Conservation (phyloP, 2,329 filamentous ascomycete species). For the Colletotrichum sp. region DNA sequence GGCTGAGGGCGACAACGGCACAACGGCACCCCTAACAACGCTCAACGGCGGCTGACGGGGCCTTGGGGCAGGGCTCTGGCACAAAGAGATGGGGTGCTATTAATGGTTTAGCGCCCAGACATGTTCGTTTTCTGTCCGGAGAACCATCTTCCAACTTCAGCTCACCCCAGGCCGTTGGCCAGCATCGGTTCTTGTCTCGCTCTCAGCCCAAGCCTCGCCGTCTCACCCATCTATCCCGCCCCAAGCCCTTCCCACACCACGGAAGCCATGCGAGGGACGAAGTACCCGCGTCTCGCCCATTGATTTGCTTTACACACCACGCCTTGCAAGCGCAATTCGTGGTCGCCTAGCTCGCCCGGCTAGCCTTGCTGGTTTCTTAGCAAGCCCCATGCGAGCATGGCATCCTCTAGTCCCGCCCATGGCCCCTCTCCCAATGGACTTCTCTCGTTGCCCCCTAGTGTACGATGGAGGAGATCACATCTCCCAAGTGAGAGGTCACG, state of each 20-base stretch:
- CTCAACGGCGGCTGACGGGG: neutral
- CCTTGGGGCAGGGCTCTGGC: neutral
- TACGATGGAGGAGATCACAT: slow-evolving; percentile 8
- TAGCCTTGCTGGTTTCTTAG: neutral
- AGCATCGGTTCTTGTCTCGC: neutral
- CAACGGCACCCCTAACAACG: neutral
- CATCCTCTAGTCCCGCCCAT: slow-evolving; percentile 8
- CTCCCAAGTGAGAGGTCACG: neutral
- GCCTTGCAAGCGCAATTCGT: neutral
- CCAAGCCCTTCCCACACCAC: neutral
- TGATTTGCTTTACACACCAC: neutral
- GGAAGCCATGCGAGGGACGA: neutral
- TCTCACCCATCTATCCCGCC: neutral
- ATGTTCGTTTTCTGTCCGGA: neutral
- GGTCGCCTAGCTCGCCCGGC: neutral
- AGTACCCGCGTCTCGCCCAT: neutral
- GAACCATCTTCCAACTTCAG: neutral
- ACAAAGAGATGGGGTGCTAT: neutral
- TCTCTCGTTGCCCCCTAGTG: neutral
- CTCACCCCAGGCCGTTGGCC: neutral
- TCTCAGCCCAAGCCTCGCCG: neutral
- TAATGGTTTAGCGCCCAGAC: neutral
- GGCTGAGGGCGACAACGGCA: neutral
- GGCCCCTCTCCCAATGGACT: neutral
- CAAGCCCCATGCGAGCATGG: slow-evolving; percentile 2